phyloP scores from a whole-genome alignment of 306 rosid species.

The Mimosa pudica region DNA sequence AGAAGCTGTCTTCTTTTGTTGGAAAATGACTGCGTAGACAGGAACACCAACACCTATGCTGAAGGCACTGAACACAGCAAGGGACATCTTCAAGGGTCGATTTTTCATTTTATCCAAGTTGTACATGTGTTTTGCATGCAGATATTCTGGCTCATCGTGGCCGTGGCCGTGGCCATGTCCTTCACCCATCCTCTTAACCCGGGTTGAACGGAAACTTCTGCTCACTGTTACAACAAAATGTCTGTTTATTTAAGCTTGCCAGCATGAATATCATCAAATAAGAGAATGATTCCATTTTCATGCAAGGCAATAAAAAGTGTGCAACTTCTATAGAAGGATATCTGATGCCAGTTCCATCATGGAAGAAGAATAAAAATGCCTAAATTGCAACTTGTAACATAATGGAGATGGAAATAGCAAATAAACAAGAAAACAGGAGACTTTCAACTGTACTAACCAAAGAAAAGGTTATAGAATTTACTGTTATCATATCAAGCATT shows the following conservation, averaged over 20 bases:
- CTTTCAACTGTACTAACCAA: background rate
- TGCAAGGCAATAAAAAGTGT: too few relatives aligned
- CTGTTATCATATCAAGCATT: too few relatives aligned
- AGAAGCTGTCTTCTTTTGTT: conserved; percentile 62
- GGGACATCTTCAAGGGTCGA: conserved; percentile 53
- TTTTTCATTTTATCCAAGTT: conserved; percentile 55
- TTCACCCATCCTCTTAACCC: conserved; percentile 53
- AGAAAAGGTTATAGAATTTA: background rate
- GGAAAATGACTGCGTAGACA: conserved; percentile 52
- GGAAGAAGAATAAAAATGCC: background rate
- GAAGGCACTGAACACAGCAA: conserved; percentile 54
- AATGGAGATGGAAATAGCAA: background rate
- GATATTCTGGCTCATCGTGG: conserved; percentile 47
- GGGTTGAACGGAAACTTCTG: conserved; percentile 52
- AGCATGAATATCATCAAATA: background rate
- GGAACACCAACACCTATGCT: conserved; percentile 59
- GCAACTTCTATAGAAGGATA: background rate
- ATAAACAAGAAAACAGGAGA: conserved; percentile 15
- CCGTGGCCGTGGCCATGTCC: conserved; percentile 37
- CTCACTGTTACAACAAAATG: conserved; percentile 40
- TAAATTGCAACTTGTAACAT: conserved; percentile 7
- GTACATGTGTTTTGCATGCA: conserved; percentile 60
- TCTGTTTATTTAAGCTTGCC: background rate
- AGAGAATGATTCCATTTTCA: too few relatives aligned
- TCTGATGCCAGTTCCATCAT: background rate